These are phyloP conservation scores for Fusarium bactridioides DNA, from an alignment of 2,329 filamentous ascomycete genomes.

Conservation along the genomic window DNA sequence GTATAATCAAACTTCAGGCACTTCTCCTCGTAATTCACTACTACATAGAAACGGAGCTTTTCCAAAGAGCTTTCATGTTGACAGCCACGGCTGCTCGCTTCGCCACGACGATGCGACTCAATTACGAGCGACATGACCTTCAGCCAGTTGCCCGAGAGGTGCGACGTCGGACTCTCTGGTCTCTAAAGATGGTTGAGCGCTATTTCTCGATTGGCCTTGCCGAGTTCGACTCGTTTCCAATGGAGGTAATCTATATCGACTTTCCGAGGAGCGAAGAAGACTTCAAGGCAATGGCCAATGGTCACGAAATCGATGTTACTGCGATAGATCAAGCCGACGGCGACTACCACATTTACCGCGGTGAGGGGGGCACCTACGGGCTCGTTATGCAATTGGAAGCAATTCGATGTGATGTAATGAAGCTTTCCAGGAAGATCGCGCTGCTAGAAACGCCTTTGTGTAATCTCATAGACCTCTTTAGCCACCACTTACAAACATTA, in stretches of 20 bases:
- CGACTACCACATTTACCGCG: rapidly evolving
- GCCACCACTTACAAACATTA: not conserved
- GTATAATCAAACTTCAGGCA: not conserved
- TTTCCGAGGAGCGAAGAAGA: not conserved
- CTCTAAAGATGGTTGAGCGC: not conserved
- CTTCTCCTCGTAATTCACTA: not conserved
- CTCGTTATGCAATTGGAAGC: not conserved
- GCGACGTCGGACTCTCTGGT: not conserved
- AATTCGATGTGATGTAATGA: not conserved
- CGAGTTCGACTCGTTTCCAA: not conserved
- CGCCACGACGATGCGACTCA: not conserved
- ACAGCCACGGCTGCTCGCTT: not conserved
- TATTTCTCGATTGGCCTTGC: not conserved
- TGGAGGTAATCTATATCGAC: not conserved
- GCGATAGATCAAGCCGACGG: not conserved
- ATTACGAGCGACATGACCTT: not conserved
- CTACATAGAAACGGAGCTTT: not conserved
- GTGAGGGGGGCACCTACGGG: not conserved
- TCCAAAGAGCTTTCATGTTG: not conserved
- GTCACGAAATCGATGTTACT: not conserved
- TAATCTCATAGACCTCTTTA: not conserved
- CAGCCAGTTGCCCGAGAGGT: not conserved
- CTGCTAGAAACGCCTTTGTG: not conserved
- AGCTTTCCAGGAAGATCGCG: not conserved
- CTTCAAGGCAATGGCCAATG: not conserved